Evolutionary conservation across 2,329 filamentous ascomycete genomes (phyloP).

Genomic region (Elsinoe australis): DNA sequence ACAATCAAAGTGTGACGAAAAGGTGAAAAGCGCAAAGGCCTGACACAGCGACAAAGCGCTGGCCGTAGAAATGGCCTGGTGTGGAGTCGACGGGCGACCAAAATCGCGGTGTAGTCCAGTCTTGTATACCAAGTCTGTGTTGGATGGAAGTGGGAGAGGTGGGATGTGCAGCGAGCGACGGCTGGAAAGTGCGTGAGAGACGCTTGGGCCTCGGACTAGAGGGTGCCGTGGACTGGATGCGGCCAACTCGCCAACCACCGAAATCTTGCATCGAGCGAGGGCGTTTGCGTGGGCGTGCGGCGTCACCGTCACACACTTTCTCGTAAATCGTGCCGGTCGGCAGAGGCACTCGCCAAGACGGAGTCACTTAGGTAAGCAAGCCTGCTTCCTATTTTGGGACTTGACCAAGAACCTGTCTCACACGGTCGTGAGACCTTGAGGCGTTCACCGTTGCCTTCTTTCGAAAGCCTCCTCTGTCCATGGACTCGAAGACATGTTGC

Average conservation of each 20-base stretch:
- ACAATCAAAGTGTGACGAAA: conserved; percentile 5
- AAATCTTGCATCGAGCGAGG: neutral
- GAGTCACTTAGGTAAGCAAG: neutral
- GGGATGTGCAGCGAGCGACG: conserved; percentile 16
- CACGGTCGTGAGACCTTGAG: too few species aligned
- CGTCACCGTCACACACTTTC: conserved; percentile 11
- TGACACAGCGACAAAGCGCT: conserved; percentile 31
- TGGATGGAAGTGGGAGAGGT: conserved; percentile 19
- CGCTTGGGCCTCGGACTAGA: conserved; percentile 7
- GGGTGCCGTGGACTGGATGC: too few species aligned
- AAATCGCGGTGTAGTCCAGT: conserved; percentile 36
- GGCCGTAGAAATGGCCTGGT: conserved; percentile 28
- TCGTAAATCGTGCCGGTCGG: neutral
- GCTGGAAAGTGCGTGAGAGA: conserved; percentile 14
- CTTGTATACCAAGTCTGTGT: conserved; percentile 20
- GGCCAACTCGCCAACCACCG: conserved; percentile 6
- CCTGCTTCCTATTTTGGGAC: conserved; percentile 6
- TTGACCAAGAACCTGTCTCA: neutral
- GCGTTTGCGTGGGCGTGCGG: neutral
- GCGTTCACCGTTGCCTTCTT: too few species aligned
- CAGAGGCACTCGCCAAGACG: conserved; percentile 3
- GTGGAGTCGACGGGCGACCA: conserved; percentile 21
- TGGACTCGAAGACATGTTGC: too few species aligned
- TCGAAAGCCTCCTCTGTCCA: too few species aligned
- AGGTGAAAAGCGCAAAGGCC: conserved; percentile 24